A percentile compares a stretch with the other conserved stretches of the same genome.
phyloP scores from a whole-genome alignment of 164 flowering plant genomes.

The Stephania japonica region DNA sequence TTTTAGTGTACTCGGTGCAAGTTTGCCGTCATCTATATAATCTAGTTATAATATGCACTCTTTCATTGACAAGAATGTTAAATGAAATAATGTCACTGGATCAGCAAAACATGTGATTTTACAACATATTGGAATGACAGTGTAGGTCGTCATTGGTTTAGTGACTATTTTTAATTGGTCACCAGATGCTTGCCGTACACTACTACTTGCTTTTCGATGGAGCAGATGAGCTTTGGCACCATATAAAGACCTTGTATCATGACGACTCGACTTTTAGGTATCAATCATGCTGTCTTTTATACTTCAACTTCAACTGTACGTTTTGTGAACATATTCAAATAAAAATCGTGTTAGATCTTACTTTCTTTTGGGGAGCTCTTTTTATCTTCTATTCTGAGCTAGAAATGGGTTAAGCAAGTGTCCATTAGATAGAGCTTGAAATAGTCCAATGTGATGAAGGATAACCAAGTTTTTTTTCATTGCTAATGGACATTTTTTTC shows the following conservation, averaged over 20 bases:
- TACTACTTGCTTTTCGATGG: conserved; percentile 94
- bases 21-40: not conserved
- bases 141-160: no score
- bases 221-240: conserved; percentile 83
- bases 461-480: not conserved
- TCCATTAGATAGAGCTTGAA: not conserved
- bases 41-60: not conserved
- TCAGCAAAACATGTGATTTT: no score
- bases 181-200: conserved; percentile 97
- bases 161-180: not conserved
- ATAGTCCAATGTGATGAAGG: not conserved
- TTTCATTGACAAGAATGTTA: not conserved
- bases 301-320: not conserved
- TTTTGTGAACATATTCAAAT: not conserved
- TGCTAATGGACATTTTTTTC: not conserved
- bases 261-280: conserved; percentile 81
- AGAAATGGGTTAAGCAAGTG: not conserved
- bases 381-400: not conserved
- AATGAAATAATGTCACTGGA: not conserved
- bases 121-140: not conserved
- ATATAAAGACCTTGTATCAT: conserved; percentile 54
- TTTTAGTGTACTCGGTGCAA: not conserved
- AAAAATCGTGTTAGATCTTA: not conserved
- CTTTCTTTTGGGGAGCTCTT: not conserved
- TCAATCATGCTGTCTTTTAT: not conserved